phyloP scores from a whole-genome alignment of 306 rosid genomes.

The Dryas drummondii region DNA sequence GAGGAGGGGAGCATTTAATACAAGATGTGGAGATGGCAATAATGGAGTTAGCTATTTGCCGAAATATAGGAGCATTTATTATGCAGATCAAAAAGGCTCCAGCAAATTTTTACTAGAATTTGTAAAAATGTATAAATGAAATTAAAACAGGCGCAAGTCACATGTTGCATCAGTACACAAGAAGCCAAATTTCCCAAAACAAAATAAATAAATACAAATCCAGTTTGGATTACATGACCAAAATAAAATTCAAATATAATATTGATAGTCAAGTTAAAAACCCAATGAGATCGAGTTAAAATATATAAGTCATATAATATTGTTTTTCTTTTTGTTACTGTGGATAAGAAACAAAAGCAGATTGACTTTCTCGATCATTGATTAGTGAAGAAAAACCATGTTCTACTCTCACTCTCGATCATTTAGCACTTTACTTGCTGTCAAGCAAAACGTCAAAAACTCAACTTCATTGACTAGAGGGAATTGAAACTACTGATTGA shows the following conservation, averaged over 20 bases:
- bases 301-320: background rate
- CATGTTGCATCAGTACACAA: background rate
- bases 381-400: background rate
- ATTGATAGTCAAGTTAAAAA: too few relatives aligned
- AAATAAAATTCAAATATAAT: too few relatives aligned
- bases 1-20: background rate
- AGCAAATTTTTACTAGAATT: background rate
- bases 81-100: background rate
- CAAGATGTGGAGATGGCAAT: constrained; percentile 26
- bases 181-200: background rate
- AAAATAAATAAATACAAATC: too few relatives aligned
- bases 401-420: constrained; percentile 9
- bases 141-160: background rate
- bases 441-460: constrained; percentile 15
- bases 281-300: too few relatives aligned
- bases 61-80: constrained; percentile 39
- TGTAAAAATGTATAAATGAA: background rate
- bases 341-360: background rate
- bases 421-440: constrained; percentile 1
- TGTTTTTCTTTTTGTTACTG: background rate
- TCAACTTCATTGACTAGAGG: constrained; percentile 29
- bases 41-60: constrained; percentile 48
- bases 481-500: background rate
- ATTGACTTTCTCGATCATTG: background rate
- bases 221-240: too few relatives aligned